These are phyloP conservation scores for Mycocalia duriaeana DNA, from an alignment of 1,284 basidiomycete species.

Conservation along the genomic window DNA sequence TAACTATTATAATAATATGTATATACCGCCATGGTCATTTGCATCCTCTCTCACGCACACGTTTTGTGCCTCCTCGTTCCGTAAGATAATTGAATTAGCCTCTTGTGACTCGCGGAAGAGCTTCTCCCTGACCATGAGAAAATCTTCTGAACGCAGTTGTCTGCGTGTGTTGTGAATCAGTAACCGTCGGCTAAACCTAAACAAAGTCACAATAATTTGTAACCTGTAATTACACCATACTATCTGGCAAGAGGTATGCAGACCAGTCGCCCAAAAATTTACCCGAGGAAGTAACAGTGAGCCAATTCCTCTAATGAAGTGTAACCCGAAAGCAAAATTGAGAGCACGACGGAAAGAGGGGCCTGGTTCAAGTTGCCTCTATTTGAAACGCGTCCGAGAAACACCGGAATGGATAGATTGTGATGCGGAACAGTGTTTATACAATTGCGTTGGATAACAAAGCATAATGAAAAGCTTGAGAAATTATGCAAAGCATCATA, in stretches of 20 bases:
- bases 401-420: constrained; percentile 25
- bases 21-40: not conserved
- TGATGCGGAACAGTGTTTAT: constrained; percentile 15
- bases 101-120: no score
- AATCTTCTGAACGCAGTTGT: not conserved
- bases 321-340: not conserved
- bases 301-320: no score
- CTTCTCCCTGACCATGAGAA: constrained; percentile 1
- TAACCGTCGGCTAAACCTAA: not conserved
- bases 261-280: no score
- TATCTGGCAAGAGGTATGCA: no score
- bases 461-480: constrained; percentile 14
- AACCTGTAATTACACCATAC: no score
- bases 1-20: constrained; percentile 5
- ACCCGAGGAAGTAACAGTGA: no score
- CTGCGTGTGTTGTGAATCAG: constrained; percentile 1
- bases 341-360: constrained; percentile 13
- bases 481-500: no score
- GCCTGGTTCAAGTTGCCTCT: constrained; percentile 10
- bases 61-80: not conserved
- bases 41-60: not conserved
- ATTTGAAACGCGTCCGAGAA: constrained; percentile 12
- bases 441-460: constrained; percentile 8
- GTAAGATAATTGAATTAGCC: constrained; percentile 2
- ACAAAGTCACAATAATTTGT: not conserved